Percentiles rank a stretch among this genome's conserved stretches.
These are phyloP conservation scores for Piper betle DNA, from an alignment of 164 flowering plant species.

Conservation along the genomic window DNA sequence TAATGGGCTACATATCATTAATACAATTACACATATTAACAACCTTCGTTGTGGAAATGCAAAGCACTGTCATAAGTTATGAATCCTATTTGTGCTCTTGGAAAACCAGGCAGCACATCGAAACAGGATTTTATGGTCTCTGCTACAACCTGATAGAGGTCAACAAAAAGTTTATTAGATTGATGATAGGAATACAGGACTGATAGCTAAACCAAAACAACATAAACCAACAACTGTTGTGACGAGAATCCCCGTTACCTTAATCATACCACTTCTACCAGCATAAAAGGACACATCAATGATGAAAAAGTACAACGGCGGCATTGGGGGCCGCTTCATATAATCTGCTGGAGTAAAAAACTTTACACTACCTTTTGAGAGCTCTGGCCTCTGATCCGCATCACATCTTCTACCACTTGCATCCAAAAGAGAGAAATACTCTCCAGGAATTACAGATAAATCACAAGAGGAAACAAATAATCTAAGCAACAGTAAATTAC, in stretches of 20 bases:
- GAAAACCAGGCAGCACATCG: constrained; percentile 78
- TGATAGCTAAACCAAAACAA: not conserved
- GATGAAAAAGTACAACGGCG: constrained; percentile 90
- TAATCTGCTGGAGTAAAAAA: constrained; percentile 97
- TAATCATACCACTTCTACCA: constrained; percentile 89
- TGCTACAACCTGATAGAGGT: constrained; percentile 56
- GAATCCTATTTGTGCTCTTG: constrained; percentile 95
- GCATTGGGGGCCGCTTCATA: constrained; percentile 99
- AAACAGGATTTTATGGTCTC: constrained; percentile 79
- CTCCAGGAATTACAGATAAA: constrained; percentile 62
- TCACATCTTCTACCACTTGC: constrained; percentile 76
- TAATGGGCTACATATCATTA: too few relatives aligned
- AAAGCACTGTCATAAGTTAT: constrained; percentile 91
- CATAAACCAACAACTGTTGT: not conserved
- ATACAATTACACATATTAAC: too few relatives aligned
- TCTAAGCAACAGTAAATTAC: not conserved
- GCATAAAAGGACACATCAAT: constrained; percentile 89
- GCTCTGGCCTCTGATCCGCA: constrained; percentile 83
- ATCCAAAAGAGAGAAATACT: constrained; percentile 80
- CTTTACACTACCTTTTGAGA: constrained; percentile 84
- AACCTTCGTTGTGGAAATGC: constrained; percentile 96
- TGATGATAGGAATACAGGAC: not conserved
- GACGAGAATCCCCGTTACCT: constrained; percentile 38
- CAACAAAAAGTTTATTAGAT: not conserved
- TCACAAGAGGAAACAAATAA: constrained; percentile 10